A percentile compares a stretch with the other conserved stretches of the same genome.
Conservation (phyloP, 2,329 filamentous ascomycete species). For the Polychaeton citri region DNA sequence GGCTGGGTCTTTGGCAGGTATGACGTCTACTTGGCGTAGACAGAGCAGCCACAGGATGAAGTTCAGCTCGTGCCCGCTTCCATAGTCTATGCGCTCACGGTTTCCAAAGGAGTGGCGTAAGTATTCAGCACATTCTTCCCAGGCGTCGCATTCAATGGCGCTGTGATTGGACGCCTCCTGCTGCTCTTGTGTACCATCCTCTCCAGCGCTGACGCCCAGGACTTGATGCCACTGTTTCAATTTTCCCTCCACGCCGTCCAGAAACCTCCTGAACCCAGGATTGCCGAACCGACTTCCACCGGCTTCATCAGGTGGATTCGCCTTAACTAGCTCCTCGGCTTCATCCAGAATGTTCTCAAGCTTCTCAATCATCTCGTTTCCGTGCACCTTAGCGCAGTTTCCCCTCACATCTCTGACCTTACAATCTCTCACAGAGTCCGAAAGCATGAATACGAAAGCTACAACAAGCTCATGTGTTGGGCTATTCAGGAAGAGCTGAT, state of each 20-base stretch:
- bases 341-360: constrained; percentile 59
- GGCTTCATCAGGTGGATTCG: constrained; percentile 70
- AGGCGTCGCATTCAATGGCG: background rate
- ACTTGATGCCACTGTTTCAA: constrained; percentile 49
- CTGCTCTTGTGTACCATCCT: constrained; percentile 34
- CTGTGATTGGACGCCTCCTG: constrained; percentile 43
- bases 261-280: constrained; percentile 71
- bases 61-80: constrained; percentile 93
- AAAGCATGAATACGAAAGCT: constrained; percentile 74
- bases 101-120: constrained; percentile 77
- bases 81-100: constrained; percentile 80
- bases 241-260: constrained; percentile 47
- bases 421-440: constrained; percentile 63
- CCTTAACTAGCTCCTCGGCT: constrained; percentile 51
- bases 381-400: constrained; percentile 5
- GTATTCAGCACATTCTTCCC: constrained; percentile 35
- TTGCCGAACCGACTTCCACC: constrained; percentile 83
- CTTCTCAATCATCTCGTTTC: constrained; percentile 43
- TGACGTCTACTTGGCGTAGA: constrained; percentile 61
- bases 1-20: constrained; percentile 41
- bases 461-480: constrained; percentile 62
- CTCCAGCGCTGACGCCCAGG: constrained; percentile 38
- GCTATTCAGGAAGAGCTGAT: constrained; percentile 67
- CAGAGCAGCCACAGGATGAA: constrained; percentile 96
- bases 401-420: constrained; percentile 48